Evolutionary conservation across 345 rosid genomes (phyloP).

Genomic region (Raphanus raphanistrum): DNA sequence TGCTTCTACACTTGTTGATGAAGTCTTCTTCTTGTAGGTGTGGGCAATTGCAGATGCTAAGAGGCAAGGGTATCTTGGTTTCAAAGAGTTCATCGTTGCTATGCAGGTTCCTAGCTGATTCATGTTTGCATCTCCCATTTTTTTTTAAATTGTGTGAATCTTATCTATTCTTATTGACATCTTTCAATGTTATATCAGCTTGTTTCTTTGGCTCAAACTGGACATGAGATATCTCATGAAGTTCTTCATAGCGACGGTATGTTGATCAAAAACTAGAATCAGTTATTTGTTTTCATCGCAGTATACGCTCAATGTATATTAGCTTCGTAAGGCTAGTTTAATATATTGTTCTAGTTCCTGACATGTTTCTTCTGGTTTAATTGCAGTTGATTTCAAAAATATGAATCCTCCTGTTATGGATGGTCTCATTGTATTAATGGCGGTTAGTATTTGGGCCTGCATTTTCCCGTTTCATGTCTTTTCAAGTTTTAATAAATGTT

Average conservation of each 20-base stretch:
- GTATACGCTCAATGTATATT: background rate
- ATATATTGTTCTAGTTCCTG: background rate
- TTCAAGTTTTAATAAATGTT: background rate
- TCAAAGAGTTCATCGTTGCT: constrained; percentile 65
- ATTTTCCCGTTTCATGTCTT: background rate
- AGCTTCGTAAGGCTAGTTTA: background rate
- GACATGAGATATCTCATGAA: constrained; percentile 58
- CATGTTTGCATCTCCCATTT: background rate
- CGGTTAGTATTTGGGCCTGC: constrained; percentile 43
- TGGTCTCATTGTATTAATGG: constrained; percentile 58
- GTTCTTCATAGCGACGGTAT: constrained; percentile 50
- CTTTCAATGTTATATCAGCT: constrained; percentile 48
- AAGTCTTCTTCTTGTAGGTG: constrained; percentile 14
- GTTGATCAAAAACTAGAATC: background rate
- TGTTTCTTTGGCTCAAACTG: constrained; percentile 75
- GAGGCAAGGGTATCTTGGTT: constrained; percentile 82
- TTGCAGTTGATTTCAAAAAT: constrained; percentile 63
- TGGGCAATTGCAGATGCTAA: constrained; percentile 96
- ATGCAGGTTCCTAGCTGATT: constrained; percentile 55
- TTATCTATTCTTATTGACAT: constrained; percentile 24
- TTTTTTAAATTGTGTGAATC: constrained; percentile 21
- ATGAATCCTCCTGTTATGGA: constrained; percentile 73
- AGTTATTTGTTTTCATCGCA: no score
- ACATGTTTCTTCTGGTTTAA: background rate
- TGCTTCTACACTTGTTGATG: background rate